Evolutionary conservation across 768 basidiomycete species (phyloP).

Genomic region (Dentipellis sp.): DNA sequence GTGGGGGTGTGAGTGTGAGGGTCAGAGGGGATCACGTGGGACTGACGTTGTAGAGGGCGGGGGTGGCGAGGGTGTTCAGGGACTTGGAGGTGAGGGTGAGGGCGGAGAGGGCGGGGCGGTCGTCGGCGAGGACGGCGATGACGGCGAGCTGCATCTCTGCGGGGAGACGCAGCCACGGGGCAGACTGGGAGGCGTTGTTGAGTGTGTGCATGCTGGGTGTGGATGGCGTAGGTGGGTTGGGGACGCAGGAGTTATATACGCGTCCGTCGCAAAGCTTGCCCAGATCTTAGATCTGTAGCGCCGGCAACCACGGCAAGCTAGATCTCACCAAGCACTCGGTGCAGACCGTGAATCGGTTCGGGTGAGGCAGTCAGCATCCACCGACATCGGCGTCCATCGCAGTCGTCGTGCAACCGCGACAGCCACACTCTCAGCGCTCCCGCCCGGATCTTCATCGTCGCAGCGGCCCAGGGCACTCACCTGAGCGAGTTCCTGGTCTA

Average conservation of each 20-base stretch:
- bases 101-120: slow-evolving; percentile 3
- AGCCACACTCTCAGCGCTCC: too few species aligned
- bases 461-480: too few species aligned
- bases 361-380: too few species aligned
- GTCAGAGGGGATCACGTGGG: not conserved
- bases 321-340: too few species aligned
- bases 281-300: too few species aligned
- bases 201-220: not conserved
- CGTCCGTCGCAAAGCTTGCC: not conserved
- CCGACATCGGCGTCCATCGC: too few species aligned
- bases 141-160: slow-evolving; percentile 10
- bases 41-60: slow-evolving; percentile 10
- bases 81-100: slow-evolving; percentile 5
- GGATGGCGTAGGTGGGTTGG: not conserved
- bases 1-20: not conserved
- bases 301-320: too few species aligned
- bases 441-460: too few species aligned
- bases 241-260: not conserved
- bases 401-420: too few species aligned
- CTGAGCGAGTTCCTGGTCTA: too few species aligned
- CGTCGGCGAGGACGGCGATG: slow-evolving; percentile 10
- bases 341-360: too few species aligned
- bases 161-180: slow-evolving; percentile 10
- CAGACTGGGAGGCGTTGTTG: not conserved
- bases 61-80: slow-evolving; percentile 6